Evolutionary conservation across 192 early-diverging fungal genomes (phyloP), one percentile per base, ranked within the genome.

Genomic region (Coemansia sp.): DNA sequence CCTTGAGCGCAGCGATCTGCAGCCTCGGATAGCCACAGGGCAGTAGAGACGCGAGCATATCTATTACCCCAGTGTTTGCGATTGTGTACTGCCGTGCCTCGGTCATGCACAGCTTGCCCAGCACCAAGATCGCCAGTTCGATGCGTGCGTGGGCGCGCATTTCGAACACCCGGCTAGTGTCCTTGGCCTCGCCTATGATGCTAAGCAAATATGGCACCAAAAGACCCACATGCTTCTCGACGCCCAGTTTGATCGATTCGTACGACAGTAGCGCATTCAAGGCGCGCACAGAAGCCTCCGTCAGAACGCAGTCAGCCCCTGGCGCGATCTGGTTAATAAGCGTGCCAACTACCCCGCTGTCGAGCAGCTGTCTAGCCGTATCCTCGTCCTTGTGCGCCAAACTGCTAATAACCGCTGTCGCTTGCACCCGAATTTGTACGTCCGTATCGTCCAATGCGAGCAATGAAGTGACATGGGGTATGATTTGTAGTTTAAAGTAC

Each of bases 201-300:
- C 70, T 68, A 22, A 83, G 69, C 41, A 78, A 38, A 41, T 78
- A 74, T 3, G 72, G 69, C 11, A 82, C 64, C 42, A 82, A 64
- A 34, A 63, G 62, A 55, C 29, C 36, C 10, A 67, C 43, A 52
- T 75, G 67, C 65, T 72, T 74, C 59, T 74, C 80, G 15, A 44
- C 74, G 16, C 67, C 67, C 49, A 68, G 67, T 49, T 67, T 71
- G 24, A 68, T 72, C 16, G 70, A 62, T 43, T 47, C 47, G 61
- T 84, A 72, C 22, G 65, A 63, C 61, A 84, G 67, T 24, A 84
- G 76, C 31, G 81, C 81, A n/a, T 84, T 76, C 15, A 84, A 71
- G 6, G 81, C 81, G 12, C 81, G 81, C 65, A 72, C 81, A 10
- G 81, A 78, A 42, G 68, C 68, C 70, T 84, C 81, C 40, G 73